Evolutionary conservation across 139 green algal genomes (phyloP).

Genomic region (Choricystis sp.): DNA sequence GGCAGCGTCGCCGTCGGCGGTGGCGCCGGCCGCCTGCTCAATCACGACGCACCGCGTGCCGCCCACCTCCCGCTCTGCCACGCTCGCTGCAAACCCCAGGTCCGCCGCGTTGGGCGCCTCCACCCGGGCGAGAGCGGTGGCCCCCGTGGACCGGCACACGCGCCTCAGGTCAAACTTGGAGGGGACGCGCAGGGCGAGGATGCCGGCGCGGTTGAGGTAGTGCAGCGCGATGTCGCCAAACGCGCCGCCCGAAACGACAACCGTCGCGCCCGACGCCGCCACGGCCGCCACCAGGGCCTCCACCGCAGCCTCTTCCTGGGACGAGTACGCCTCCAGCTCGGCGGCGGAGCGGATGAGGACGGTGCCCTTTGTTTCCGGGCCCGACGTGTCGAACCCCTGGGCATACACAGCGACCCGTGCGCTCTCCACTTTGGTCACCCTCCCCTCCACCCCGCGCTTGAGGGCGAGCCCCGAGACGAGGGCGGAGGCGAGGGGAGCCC

Average conservation of each 20-base stretch:
- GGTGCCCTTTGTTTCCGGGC: slow-evolving; percentile 88
- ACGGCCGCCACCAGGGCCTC: slow-evolving; percentile 79
- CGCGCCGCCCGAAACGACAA: slow-evolving; percentile 61
- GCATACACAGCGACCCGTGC: slow-evolving; percentile 76
- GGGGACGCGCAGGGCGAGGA: slow-evolving; percentile 65
- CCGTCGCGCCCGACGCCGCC: slow-evolving; percentile 27
- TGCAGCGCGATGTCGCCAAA: slow-evolving; percentile 97
- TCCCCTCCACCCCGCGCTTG: slow-evolving; percentile 71
- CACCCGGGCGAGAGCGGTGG: slow-evolving; percentile 57
- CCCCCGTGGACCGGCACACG: slow-evolving; percentile 78
- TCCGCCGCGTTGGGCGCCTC: slow-evolving; percentile 45
- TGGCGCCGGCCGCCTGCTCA: slow-evolving; percentile 33
- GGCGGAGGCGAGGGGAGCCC: slow-evolving; percentile 28
- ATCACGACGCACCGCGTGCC: slow-evolving; percentile 64
- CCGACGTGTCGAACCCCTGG: slow-evolving; percentile 65
- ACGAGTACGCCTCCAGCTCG: slow-evolving; percentile 85
- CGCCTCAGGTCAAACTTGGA: slow-evolving; percentile 96
- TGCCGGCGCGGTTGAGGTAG: slow-evolving; percentile 86
- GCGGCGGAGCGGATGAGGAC: slow-evolving; percentile 85
- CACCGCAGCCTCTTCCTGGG: slow-evolving; percentile 73
- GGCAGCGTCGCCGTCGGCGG: neutral
- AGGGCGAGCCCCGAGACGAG: slow-evolving; percentile 84
- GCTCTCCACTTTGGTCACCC: slow-evolving; percentile 51
- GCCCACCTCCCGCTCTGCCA: slow-evolving; percentile 69
- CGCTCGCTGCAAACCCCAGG: slow-evolving; percentile 53